Base-by-base conservation (phyloP, 1,284 basidiomycete species). In the Phylloporus gajari region DNA sequence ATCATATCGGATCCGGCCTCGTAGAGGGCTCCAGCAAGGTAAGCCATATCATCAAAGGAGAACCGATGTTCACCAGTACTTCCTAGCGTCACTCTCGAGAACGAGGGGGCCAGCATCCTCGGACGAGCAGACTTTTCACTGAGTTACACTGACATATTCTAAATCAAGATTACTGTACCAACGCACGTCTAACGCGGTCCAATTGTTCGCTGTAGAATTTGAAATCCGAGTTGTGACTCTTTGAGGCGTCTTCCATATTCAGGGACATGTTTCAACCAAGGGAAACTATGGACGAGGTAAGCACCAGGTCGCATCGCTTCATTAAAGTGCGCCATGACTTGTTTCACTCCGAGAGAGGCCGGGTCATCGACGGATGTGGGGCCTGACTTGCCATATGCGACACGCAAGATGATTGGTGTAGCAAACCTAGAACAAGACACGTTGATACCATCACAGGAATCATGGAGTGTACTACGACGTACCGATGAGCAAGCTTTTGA, bases 301-400 rank as follows among this genome's bases (percentile, higher is more conserved):
- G 87, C 80, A 5, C 90, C 90, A 0, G 91, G 91, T 1, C 87
- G 85, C 66, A 92, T 83, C 1, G 84, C 86, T 32, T 83, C 80
- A 7, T 89, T 88, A 17, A 93, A 84, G 25, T 89, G 84, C 4
- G 84, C 81, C 5, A 90, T 80, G 46, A 85, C 86, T 30, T 85
- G 81, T 64, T 87, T 88, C 53, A 93, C 87, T 30, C 85, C 84
- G 38, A 83, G 72, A 2, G 94, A 86, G 35, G 91, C 90, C 0
- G 88, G 88, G 75, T 93, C 91, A 6, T 88, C 82, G 69, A 87
- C 88, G 0, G 84, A 84, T 19, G 87, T 87, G 4, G 74, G 87
- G 74, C 74, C 82, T 0, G 85, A 82, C 68, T 89, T 91, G 9
- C 91, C 92, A 75, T 94, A 94, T 2, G 91, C 88, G 40, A 93